phyloP scores from a whole-genome alignment of 2,329 filamentous ascomycete genomes.

The Aspergillus ruber region DNA sequence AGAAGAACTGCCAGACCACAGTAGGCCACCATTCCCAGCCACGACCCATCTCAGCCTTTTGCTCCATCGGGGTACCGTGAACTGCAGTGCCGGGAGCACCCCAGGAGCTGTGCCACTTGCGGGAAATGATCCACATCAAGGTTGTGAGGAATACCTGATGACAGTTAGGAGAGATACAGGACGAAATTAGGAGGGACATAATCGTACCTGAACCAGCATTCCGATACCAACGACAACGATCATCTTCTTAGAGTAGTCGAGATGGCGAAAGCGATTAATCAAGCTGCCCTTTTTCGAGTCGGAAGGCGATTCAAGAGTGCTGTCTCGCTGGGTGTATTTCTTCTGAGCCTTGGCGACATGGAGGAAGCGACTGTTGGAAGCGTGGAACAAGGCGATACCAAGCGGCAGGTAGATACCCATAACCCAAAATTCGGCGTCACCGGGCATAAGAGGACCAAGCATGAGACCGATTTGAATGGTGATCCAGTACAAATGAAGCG shows the following conservation, averaged over 20 bases:
- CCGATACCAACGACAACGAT: conserved; percentile 44
- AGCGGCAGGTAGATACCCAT: conserved; percentile 56
- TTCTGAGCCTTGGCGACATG: conserved; percentile 52
- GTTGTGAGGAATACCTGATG: conserved; percentile 52
- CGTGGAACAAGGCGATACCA: conserved; percentile 61
- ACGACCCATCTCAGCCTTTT: conserved; percentile 30
- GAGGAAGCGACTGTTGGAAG: conserved; percentile 56
- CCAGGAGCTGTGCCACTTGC: conserved; percentile 55
- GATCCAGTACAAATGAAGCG: conserved; percentile 35
- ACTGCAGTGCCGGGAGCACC: conserved; percentile 48
- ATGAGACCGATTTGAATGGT: conserved; percentile 30
- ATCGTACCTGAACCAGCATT: conserved; percentile 51
- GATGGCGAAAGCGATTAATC: conserved; percentile 16
- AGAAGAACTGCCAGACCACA: conserved; percentile 27
- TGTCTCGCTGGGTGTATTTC: conserved; percentile 30
- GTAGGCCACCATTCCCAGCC: conserved; percentile 58
- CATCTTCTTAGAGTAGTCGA: conserved; percentile 20
- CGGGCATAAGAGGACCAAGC: conserved; percentile 38
- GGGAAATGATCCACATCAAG: conserved; percentile 57
- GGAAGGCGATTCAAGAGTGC: conserved; percentile 3
- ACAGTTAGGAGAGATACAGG: conserved; percentile 1
- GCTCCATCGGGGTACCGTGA: conserved; percentile 39
- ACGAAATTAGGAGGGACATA: neutral
- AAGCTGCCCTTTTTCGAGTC: conserved; percentile 10
- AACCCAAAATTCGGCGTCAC: conserved; percentile 57